These are phyloP conservation scores for Eucalyptus rudis DNA, from an alignment of 345 rosid genomes.

Conservation along the genomic window DNA sequence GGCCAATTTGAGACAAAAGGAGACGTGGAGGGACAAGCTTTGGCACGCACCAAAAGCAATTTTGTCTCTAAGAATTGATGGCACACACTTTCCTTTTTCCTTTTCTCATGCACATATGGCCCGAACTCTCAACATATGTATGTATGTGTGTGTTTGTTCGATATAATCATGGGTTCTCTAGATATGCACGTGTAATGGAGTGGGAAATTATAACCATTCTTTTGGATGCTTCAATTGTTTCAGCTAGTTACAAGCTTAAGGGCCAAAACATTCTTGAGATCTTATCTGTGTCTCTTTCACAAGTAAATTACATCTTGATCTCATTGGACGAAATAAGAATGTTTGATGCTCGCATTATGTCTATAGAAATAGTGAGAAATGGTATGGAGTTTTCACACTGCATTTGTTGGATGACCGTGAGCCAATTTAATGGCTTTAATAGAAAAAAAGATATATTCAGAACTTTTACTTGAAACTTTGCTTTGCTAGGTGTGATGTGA, in stretches of 20 bases:
- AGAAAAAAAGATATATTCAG: not conserved
- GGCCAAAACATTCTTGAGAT: not conserved
- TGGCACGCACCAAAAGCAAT: slow-evolving; percentile 9
- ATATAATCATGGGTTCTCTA: not conserved
- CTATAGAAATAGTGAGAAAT: not conserved
- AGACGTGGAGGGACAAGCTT: slow-evolving; percentile 20
- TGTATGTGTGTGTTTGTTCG: not conserved
- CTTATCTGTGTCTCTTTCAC: not conserved
- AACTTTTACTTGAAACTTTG: not conserved
- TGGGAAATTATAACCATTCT: not conserved
- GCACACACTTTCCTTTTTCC: not conserved
- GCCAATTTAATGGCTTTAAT: not conserved
- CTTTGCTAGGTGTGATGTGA: not conserved
- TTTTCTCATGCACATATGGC: not conserved
- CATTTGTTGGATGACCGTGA: not conserved
- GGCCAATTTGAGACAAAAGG: slow-evolving; percentile 15
- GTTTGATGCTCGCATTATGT: not conserved
- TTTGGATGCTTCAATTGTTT: not conserved
- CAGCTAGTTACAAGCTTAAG: not conserved
- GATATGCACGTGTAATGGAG: not conserved
- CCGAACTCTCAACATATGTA: not conserved
- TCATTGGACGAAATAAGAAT: not conserved
- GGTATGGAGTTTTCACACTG: not conserved
- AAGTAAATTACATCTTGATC: not conserved
- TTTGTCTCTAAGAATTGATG: not conserved